Percentiles rank a stretch among this genome's conserved stretches.
These are phyloP conservation scores for Puccinia triticina DNA, from an alignment of 1,284 basidiomycete species.

Conservation along the genomic window DNA sequence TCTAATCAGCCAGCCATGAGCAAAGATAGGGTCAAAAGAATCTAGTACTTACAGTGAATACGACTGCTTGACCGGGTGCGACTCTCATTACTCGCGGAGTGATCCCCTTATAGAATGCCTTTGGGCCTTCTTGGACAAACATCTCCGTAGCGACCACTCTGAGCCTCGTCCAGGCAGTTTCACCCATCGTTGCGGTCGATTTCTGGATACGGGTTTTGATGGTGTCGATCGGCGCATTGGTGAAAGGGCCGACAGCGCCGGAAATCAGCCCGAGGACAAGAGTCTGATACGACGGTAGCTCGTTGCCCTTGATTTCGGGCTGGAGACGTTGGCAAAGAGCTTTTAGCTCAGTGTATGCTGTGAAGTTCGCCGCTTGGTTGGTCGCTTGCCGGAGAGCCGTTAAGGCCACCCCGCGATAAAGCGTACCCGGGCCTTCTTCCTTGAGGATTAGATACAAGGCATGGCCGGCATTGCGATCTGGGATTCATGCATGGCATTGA, in stretches of 20 bases:
- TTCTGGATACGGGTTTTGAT: slow-evolving; percentile 89
- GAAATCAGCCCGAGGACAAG: slow-evolving; percentile 92
- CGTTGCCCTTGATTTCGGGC: slow-evolving; percentile 68
- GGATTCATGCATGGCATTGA: background rate
- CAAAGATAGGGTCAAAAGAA: background rate
- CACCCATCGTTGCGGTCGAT: slow-evolving; percentile 74
- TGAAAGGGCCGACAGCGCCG: slow-evolving; percentile 95
- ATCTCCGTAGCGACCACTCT: slow-evolving; percentile 80
- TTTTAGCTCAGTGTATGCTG: slow-evolving; percentile 96
- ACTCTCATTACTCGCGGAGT: slow-evolving; percentile 94
- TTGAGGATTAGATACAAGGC: slow-evolving; percentile 92
- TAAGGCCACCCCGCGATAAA: slow-evolving; percentile 89
- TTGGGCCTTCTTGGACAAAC: slow-evolving; percentile 86
- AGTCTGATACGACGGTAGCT: slow-evolving; percentile 88
- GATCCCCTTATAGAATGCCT: slow-evolving; percentile 92
- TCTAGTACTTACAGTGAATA: slow-evolving; percentile 62
- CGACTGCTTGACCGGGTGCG: slow-evolving; percentile 76
- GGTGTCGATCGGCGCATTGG: slow-evolving; percentile 95
- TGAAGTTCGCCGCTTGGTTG: slow-evolving; percentile 98
- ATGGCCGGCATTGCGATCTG: slow-evolving; percentile 77
- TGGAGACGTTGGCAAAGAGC: slow-evolving; percentile 75
- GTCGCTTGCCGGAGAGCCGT: slow-evolving; percentile 96
- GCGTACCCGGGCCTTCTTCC: slow-evolving; percentile 82
- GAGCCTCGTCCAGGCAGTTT: slow-evolving; percentile 74
- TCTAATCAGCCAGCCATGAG: background rate